Evolutionary conservation across 1,139 yeast genomes (phyloP).

Genomic region (Arxiozyma heterogenica): DNA sequence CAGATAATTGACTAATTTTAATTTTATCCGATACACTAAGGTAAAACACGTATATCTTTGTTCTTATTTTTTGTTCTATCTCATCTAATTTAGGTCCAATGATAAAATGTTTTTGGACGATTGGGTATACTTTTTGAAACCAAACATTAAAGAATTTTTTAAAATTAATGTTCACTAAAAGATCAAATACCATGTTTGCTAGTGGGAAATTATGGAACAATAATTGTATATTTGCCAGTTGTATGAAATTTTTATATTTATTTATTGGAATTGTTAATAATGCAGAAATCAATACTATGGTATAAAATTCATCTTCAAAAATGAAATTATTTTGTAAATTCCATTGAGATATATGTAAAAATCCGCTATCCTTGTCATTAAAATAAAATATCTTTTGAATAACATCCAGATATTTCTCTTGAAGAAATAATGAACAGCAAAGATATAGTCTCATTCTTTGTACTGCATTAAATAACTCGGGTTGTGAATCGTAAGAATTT

Average conservation of each 20-base stretch:
- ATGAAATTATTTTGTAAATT: constrained; percentile 10
- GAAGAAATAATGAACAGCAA: constrained; percentile 16
- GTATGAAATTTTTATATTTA: constrained; percentile 20
- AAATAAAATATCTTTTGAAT: constrained; percentile 16
- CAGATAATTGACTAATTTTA: constrained; percentile 21
- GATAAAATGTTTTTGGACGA: constrained; percentile 15
- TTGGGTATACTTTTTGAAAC: constrained; percentile 14
- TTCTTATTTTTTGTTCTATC: constrained; percentile 18
- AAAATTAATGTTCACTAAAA: constrained; percentile 20
- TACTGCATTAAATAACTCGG: constrained; percentile 11
- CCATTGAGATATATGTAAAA: constrained; percentile 7
- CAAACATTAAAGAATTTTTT: constrained; percentile 19
- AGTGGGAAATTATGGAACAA: constrained; percentile 12
- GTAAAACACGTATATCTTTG: constrained; percentile 25
- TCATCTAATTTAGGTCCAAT: constrained; percentile 17
- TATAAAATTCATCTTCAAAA: constrained; percentile 15
- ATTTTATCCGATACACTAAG: constrained; percentile 20
- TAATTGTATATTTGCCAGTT: constrained; percentile 13
- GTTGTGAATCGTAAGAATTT: not conserved
- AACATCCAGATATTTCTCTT: constrained; percentile 22
- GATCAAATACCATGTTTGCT: constrained; percentile 13
- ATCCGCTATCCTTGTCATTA: constrained; percentile 11
- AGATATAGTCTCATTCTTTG: constrained; percentile 15
- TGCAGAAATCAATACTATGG: constrained; percentile 19
- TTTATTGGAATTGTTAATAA: constrained; percentile 24